These are phyloP conservation scores for Aspergillus affinis DNA, from an alignment of 495 filamentous ascomycete species.

Conservation along the genomic window DNA sequence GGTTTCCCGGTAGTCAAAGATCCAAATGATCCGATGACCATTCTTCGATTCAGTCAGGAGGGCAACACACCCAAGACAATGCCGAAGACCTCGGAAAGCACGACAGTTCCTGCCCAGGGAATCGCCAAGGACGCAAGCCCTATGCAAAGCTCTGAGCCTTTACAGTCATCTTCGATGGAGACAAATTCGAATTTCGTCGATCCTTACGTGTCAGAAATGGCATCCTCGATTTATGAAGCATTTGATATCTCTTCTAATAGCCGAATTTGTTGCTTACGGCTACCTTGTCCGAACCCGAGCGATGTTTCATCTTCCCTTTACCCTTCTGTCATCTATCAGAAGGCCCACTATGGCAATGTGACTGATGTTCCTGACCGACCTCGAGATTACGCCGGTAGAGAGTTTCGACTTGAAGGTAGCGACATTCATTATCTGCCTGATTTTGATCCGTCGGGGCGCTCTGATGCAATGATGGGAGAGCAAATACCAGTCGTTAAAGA, in stretches of 20 bases:
- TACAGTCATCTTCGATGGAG: constrained; percentile 26
- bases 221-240: constrained; percentile 22
- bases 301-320: constrained; percentile 35
- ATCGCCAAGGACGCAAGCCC: constrained; percentile 12
- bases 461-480: constrained; percentile 54
- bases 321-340: constrained; percentile 71
- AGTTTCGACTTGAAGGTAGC: constrained; percentile 76
- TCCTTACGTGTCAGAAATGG: constrained; percentile 26
- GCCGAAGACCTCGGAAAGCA: constrained; percentile 25
- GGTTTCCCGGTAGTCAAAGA: constrained; percentile 80
- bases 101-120: constrained; percentile 9
- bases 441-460: constrained; percentile 68
- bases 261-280: constrained; percentile 26
- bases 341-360: constrained; percentile 85
- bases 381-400: constrained; percentile 84
- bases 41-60: constrained; percentile 67
- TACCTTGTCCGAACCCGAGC: constrained; percentile 26
- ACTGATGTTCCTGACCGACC: constrained; percentile 76
- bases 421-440: constrained; percentile 73
- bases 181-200: constrained; percentile 13
- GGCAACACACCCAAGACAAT: constrained; percentile 41
- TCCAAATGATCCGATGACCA: constrained; percentile 63
- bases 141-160: constrained; percentile 17
- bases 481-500: constrained; percentile 47
- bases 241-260: constrained; percentile 30